Conservation (phyloP, 1,284 basidiomycete genomes). For the Cerioporus squamosus region DNA sequence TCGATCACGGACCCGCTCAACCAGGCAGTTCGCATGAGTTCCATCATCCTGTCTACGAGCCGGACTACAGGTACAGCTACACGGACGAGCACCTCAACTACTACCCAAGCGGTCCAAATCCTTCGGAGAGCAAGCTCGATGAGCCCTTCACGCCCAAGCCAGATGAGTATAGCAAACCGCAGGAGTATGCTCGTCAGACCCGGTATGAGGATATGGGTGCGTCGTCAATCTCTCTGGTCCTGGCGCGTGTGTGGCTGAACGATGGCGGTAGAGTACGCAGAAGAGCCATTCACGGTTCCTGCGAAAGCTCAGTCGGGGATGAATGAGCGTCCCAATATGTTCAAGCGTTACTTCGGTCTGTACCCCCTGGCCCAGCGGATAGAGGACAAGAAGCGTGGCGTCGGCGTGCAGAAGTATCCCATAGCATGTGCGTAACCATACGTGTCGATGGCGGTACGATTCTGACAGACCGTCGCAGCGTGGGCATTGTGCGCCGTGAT, state of each 20-base stretch:
- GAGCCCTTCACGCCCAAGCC: conserved; percentile 23
- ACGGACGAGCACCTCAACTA: conserved; percentile 25
- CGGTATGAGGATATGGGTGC: conserved; percentile 26
- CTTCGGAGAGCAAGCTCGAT: conserved; percentile 19
- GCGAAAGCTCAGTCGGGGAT: conserved; percentile 11
- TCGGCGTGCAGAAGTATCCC: conserved; percentile 83
- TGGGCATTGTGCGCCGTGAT: conserved; percentile 70
- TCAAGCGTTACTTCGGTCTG: conserved; percentile 31
- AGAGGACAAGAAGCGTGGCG: conserved; percentile 81
- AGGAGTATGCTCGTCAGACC: conserved; percentile 18
- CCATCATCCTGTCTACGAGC: conserved; percentile 17
- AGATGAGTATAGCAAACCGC: conserved; percentile 11
- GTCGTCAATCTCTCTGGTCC: neutral
- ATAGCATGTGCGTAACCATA: conserved; percentile 51
- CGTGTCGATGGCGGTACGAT: neutral
- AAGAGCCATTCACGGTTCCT: conserved; percentile 21
- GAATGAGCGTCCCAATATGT: conserved; percentile 23
- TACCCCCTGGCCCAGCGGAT: conserved; percentile 84
- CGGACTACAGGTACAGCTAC: conserved; percentile 23
- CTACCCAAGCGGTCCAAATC: conserved; percentile 21
- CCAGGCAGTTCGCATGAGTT: conserved; percentile 8
- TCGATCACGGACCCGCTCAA: conserved; percentile 5
- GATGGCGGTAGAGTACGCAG: conserved; percentile 23
- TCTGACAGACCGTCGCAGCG: conserved; percentile 42
- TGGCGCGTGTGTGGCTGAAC: neutral